phyloP scores from a whole-genome alignment of 192 early-diverging fungal genomes.

The Lobosporangium transversale region DNA sequence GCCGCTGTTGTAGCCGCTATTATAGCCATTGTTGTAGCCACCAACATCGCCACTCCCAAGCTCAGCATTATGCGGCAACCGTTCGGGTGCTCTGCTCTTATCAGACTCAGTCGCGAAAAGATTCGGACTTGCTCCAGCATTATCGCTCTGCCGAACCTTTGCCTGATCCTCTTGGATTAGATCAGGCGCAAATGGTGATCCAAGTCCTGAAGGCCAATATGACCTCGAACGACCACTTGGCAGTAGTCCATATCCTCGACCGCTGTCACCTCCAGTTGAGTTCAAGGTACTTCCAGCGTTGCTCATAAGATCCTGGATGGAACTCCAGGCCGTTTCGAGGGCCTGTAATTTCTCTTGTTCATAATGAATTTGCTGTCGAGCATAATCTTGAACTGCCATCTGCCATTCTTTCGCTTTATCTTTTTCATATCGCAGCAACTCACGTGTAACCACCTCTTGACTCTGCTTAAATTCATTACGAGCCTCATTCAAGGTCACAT shows the following conservation, averaged over 20 bases:
- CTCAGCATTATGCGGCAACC: slow-evolving; percentile 43
- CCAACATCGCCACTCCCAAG: not conserved
- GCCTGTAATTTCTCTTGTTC: slow-evolving; percentile 53
- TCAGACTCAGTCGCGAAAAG: not conserved
- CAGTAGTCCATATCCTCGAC: not conserved
- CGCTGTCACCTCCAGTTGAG: not conserved
- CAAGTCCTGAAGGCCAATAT: slow-evolving; percentile 46
- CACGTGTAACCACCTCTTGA: slow-evolving; percentile 54
- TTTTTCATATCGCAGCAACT: slow-evolving; percentile 57
- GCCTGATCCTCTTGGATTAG: not conserved
- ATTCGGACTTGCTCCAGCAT: not conserved
- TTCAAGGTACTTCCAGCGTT: slow-evolving; percentile 9
- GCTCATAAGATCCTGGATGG: slow-evolving; percentile 19
- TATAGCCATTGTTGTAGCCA: slow-evolving; percentile 21
- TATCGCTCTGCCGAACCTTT: not conserved
- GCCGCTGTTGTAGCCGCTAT: slow-evolving; percentile 33
- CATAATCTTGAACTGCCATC: slow-evolving; percentile 49
- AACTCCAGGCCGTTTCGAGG: slow-evolving; percentile 54
- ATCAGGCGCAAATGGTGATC: slow-evolving; percentile 35
- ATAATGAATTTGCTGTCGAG: slow-evolving; percentile 44
- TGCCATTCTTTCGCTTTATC: slow-evolving; percentile 56
- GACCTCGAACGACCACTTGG: slow-evolving; percentile 19
- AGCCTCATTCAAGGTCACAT: slow-evolving; percentile 20
- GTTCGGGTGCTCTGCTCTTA: slow-evolving; percentile 4
- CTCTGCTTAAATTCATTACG: slow-evolving; percentile 47